A percentile compares a stretch with the other conserved stretches of the same genome.
Evolutionary conservation across 768 basidiomycete genomes (phyloP).

Genomic region (Botryobasidium botryosum): DNA sequence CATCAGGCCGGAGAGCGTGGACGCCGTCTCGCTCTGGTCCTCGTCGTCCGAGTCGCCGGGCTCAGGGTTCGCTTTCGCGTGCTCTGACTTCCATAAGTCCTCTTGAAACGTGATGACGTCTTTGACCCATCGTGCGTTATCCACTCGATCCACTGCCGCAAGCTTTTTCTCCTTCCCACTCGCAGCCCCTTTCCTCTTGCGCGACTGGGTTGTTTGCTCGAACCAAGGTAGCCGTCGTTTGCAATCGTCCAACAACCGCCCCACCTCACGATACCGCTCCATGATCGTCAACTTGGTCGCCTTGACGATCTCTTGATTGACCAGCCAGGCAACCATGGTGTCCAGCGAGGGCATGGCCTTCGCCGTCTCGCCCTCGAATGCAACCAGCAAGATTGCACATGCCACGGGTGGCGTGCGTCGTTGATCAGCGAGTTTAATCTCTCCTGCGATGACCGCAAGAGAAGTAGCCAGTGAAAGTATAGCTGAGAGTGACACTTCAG

Average conservation of each 20-base stretch:
- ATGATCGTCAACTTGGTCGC: conserved; percentile 39
- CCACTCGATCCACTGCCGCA: conserved; percentile 16
- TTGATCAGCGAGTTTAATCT: conserved; percentile 22
- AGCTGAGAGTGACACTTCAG: conserved; percentile 25
- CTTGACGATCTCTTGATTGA: conserved; percentile 31
- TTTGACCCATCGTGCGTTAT: conserved; percentile 36
- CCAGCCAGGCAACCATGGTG: conserved; percentile 42
- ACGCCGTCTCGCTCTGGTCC: not conserved
- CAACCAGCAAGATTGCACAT: conserved; percentile 51
- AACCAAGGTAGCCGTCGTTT: conserved; percentile 60
- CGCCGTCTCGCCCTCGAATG: conserved; percentile 49
- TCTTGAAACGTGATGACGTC: conserved; percentile 56
- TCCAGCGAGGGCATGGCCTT: conserved; percentile 34
- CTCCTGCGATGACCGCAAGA: conserved; percentile 29
- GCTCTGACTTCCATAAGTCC: conserved; percentile 32
- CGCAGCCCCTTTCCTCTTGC: conserved; percentile 18
- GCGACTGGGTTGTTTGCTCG: conserved; percentile 5
- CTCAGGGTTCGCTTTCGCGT: not conserved
- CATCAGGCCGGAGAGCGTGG: not conserved
- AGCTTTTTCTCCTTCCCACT: conserved; percentile 28
- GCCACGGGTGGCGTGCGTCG: conserved; percentile 35
- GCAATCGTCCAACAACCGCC: conserved; percentile 41
- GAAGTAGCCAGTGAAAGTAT: conserved; percentile 28
- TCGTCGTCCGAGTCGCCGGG: not conserved
- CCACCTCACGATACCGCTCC: conserved; percentile 49